Conservation (phyloP, 495 filamentous ascomycete species). For the Hypoxylon trugodes region DNA sequence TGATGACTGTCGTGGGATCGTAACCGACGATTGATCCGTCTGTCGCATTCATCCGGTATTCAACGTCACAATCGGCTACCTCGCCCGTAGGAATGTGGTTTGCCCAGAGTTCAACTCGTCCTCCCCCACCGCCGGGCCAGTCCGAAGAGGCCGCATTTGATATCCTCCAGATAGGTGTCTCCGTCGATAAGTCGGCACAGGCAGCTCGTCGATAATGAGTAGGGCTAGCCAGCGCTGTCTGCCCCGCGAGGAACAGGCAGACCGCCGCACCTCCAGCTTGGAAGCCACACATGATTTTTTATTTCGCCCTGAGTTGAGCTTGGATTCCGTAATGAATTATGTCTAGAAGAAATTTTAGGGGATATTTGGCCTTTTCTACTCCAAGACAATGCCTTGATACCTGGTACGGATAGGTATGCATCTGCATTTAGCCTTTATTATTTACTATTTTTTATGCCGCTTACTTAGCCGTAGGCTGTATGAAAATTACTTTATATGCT, state of each 20-base stretch:
- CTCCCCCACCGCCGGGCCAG: constrained; percentile 30
- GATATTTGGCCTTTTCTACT: too few relatives aligned
- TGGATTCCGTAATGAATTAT: too few relatives aligned
- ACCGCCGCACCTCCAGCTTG: constrained; percentile 1
- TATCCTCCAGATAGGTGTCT: constrained; percentile 26
- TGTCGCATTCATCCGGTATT: constrained; percentile 19
- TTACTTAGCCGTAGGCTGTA: too few relatives aligned
- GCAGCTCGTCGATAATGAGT: neutral
- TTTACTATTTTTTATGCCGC: too few relatives aligned
- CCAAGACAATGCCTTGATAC: too few relatives aligned
- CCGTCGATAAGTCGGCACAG: constrained; percentile 23
- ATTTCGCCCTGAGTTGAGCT: neutral
- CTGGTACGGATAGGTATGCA: too few relatives aligned
- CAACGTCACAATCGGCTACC: constrained; percentile 26
- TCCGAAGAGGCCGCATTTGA: constrained; percentile 32
- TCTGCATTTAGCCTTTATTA: too few relatives aligned
- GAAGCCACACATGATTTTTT: neutral
- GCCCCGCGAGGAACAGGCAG: constrained; percentile 19
- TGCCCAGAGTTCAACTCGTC: constrained; percentile 36
- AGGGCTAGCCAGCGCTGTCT: constrained; percentile 1
- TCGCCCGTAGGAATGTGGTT: constrained; percentile 22
- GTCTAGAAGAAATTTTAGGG: too few relatives aligned
- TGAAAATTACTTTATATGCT: too few relatives aligned
- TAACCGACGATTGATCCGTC: constrained; percentile 25
- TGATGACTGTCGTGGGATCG: constrained; percentile 17